Conservation (phyloP, 768 basidiomycete species). For the Hemileccinum impolitum region DNA sequence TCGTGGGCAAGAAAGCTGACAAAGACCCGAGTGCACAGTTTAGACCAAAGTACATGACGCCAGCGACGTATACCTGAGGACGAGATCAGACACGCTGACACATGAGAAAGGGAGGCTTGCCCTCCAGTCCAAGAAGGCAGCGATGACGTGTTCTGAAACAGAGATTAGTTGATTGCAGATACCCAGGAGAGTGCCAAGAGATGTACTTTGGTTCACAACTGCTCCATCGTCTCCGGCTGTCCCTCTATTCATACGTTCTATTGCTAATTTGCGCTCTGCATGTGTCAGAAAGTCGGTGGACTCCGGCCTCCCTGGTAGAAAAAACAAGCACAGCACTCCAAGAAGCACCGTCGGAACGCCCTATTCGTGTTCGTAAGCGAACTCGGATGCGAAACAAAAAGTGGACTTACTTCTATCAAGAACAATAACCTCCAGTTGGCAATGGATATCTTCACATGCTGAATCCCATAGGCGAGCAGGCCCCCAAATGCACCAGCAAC, state of each 20-base stretch:
- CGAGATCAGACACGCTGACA: slow-evolving; percentile 4
- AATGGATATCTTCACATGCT: slow-evolving; percentile 37
- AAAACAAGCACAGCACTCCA: slow-evolving; percentile 27
- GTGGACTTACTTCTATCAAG: slow-evolving; percentile 21
- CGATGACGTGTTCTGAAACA: slow-evolving; percentile 36
- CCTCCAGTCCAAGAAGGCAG: slow-evolving; percentile 48
- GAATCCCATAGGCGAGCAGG: slow-evolving; percentile 51
- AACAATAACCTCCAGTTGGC: slow-evolving; percentile 41
- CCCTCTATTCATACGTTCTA: slow-evolving; percentile 39
- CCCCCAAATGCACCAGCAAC: slow-evolving; percentile 56
- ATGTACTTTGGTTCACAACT: slow-evolving; percentile 39
- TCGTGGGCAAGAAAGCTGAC: slow-evolving; percentile 53
- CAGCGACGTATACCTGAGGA: slow-evolving; percentile 41
- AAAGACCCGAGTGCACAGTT: slow-evolving; percentile 48
- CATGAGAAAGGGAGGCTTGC: slow-evolving; percentile 12
- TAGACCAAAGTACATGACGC: slow-evolving; percentile 46
- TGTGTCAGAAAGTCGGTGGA: slow-evolving; percentile 33
- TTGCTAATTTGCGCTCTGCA: slow-evolving; percentile 31
- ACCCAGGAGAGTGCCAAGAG: neutral
- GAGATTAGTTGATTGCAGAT: neutral
- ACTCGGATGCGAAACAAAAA: neutral
- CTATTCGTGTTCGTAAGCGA: slow-evolving; percentile 29
- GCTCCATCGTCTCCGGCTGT: slow-evolving; percentile 40
- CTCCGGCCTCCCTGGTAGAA: slow-evolving; percentile 32
- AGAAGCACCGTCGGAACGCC: slow-evolving; percentile 49